A percentile compares a stretch with the other conserved stretches of the same genome.
Conservation (phyloP, 2,329 filamentous ascomycete species). For the Aureobasidium sp. region DNA sequence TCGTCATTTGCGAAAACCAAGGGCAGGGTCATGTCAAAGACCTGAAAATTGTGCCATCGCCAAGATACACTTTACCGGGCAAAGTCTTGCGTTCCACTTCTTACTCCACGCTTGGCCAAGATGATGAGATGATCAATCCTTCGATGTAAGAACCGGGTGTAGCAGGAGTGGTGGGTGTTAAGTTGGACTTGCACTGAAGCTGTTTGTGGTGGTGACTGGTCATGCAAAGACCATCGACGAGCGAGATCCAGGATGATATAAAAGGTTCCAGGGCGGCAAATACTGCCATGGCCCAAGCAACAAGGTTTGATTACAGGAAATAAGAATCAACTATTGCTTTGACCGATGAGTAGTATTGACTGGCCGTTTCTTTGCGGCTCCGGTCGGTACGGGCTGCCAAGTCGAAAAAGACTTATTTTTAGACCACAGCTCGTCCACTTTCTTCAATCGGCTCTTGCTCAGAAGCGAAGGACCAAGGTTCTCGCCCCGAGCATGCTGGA, state of each 20-base stretch:
- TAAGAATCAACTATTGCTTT: slow-evolving; percentile 10
- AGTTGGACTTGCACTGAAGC: no score
- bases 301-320: slow-evolving; percentile 8
- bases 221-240: no score
- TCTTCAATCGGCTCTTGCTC: neutral
- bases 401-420: neutral
- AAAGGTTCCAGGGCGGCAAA: neutral
- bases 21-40: no score
- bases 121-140: no score
- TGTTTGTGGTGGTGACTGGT: no score
- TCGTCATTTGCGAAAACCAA: no score
- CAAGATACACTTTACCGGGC: no score
- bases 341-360: slow-evolving; percentile 9
- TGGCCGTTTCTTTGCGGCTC: slow-evolving; percentile 7
- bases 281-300: neutral
- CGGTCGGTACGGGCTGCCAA: neutral
- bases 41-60: no score
- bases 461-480: slow-evolving; percentile 6
- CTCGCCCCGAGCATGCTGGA: neutral
- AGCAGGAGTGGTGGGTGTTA: no score
- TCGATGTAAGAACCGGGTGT: no score
- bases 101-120: no score
- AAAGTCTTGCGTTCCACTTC: no score
- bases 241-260: neutral
- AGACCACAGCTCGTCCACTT: slow-evolving; percentile 2